phyloP scores from a whole-genome alignment of 164 flowering plant species.

The Berberis thunbergii region DNA sequence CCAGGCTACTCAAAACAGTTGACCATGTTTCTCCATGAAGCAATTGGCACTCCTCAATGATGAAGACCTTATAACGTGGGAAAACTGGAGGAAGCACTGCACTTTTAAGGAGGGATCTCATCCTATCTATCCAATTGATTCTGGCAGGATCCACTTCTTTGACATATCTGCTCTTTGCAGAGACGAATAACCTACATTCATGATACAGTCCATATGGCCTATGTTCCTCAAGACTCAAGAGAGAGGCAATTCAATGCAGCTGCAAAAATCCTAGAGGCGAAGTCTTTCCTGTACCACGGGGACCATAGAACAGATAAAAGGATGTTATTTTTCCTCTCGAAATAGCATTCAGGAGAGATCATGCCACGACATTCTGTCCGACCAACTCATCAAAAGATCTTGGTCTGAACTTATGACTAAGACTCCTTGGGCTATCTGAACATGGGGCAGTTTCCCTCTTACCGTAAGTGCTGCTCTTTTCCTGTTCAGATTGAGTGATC shows the following conservation, averaged over 20 bases:
- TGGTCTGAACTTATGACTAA: constrained; percentile 75
- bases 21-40: constrained; percentile 66
- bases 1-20: constrained; percentile 43
- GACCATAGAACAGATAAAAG: constrained; percentile 81
- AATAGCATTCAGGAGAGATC: constrained; percentile 55
- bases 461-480: constrained; percentile 18
- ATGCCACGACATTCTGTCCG: constrained; percentile 61
- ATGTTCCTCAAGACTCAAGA: constrained; percentile 17
- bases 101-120: constrained; percentile 48
- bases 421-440: constrained; percentile 51
- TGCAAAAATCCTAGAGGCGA: constrained; percentile 81
- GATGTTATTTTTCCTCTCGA: constrained; percentile 40
- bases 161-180: constrained; percentile 60
- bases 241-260: constrained; percentile 85
- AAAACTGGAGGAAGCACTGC: constrained; percentile 51
- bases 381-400: constrained; percentile 68
- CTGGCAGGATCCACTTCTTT: constrained; percentile 67
- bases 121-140: constrained; percentile 34
- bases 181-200: constrained; percentile 51
- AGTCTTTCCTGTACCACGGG: constrained; percentile 93
- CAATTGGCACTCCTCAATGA: constrained; percentile 82
- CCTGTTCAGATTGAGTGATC: constrained; percentile 15
- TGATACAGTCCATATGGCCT: constrained; percentile 80
- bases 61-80: constrained; percentile 60
- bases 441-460: constrained; percentile 27